Evolutionary conservation across 768 basidiomycete species (phyloP).

Genomic region (Podaxis sp.): DNA sequence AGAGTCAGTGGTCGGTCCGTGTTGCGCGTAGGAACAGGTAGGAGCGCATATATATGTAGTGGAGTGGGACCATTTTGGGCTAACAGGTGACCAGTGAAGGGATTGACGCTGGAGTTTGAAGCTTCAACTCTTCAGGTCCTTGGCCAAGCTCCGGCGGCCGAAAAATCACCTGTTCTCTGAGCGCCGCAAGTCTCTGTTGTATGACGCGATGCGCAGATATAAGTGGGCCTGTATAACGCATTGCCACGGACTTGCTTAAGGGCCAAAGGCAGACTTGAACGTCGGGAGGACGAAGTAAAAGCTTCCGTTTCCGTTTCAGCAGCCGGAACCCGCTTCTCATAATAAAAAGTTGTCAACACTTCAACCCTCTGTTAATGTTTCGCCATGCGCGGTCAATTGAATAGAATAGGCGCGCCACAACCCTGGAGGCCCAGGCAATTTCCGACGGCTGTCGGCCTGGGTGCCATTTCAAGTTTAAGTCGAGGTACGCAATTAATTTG

Average conservation of each 20-base stretch:
- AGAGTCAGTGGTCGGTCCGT: not conserved
- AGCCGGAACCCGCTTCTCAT: too few relatives aligned
- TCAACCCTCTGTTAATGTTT: not conserved
- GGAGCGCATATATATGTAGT: not conserved
- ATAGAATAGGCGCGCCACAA: not conserved
- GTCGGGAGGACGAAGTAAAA: not conserved
- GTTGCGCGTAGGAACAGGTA: not conserved
- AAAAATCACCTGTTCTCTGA: not conserved
- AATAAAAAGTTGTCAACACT: not conserved
- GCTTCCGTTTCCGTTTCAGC: not conserved
- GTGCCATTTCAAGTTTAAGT: constrained; percentile 2
- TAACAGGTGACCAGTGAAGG: not conserved
- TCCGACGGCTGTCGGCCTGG: not conserved
- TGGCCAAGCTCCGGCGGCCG: not conserved
- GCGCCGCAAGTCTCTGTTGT: not conserved
- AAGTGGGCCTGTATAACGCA: not conserved
- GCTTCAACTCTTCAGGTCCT: not conserved
- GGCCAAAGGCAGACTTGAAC: not conserved
- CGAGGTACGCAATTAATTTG: not conserved
- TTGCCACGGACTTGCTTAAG: not conserved
- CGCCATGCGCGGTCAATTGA: not conserved
- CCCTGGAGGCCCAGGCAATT: not conserved
- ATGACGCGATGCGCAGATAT: not conserved
- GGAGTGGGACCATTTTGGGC: not conserved
- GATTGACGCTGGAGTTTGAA: not conserved